Evolutionary conservation across 345 rosid species (phyloP), one percentile per base, ranked within the genome.

Genomic region (Linum tenue): DNA sequence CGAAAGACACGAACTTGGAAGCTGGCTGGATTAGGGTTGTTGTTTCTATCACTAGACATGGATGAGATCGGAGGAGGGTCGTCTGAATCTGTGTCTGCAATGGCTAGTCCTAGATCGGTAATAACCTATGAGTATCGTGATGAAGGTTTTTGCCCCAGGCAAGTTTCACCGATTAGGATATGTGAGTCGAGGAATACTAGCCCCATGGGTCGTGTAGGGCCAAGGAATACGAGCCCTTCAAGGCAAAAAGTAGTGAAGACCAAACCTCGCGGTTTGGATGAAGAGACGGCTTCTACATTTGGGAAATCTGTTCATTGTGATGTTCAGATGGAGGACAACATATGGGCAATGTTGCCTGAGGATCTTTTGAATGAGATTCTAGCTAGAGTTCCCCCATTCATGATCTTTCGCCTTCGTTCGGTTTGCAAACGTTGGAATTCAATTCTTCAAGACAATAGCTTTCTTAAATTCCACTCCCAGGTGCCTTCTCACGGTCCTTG

Each of bases 311-410:
- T 72, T 58, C 84, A 78, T 39, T 81, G 81, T 12, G 91, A 88
- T 75, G 81, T 92, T 67, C 96, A 79, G 68, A 92, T 89, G 98
- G 97, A 87, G 67, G 96, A 92, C 73, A 80, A 78, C 58, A 82
- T 89, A 64, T 92, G 98, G 98, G 92, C 97, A 15, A 83, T 89
- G 98, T 79, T 91, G 74, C 98, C 98, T 0, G 98, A 90, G 75
- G 98, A 92, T 81, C 79, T 92, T 74, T 65, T 92, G 60, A 86
- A 86, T 72, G 96, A 92, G 79, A 86, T 92, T 72, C 73, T 92
- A 67, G 94, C 89, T 59, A 76, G 98, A 75, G 85, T 92, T 65
- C 98, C 98, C 59, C 97, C 98, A 0, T 92, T 90, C 72, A 83
- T 87, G 90, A 89, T 92, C 50, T 92, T 92, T 60, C 80, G 97